Conservation (phyloP, 2,329 filamentous ascomycete genomes). For the Leptographium procerum region DNA sequence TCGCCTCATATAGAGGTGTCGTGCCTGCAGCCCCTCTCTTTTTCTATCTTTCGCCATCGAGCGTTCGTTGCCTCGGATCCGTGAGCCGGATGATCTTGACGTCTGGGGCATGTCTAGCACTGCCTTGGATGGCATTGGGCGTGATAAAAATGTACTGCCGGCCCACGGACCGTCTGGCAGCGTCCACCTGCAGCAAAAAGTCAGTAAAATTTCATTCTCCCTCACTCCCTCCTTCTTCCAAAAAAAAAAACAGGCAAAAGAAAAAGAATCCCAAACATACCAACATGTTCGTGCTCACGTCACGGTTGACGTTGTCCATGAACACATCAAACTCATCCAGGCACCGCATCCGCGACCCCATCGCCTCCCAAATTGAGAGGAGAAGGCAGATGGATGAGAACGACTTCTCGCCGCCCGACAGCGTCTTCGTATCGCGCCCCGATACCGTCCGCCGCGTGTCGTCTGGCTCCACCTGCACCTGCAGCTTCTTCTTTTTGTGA, state of each 20-base stretch:
- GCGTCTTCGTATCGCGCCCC: conserved; percentile 71
- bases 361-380: conserved; percentile 91
- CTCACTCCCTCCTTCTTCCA: no score
- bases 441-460: conserved; percentile 56
- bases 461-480: conserved; percentile 64
- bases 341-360: conserved; percentile 89
- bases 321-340: conserved; percentile 98
- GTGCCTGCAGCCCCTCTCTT: not conserved
- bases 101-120: conserved; percentile 49
- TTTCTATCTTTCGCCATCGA: conserved; percentile 16
- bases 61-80: conserved; percentile 45
- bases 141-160: conserved; percentile 95
- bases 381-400: conserved; percentile 94
- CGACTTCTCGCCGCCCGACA: conserved; percentile 94
- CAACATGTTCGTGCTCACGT: conserved; percentile 88
- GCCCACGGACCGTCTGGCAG: conserved; percentile 75
- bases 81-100: conserved; percentile 67
- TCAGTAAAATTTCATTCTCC: conserved; percentile 15
- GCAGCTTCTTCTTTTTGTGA: conserved; percentile 61
- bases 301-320: conserved; percentile 95
- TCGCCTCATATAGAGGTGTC: no score
- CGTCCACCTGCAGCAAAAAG: conserved; percentile 49
- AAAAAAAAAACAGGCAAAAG: no score
- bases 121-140: conserved; percentile 66
- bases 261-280: conserved; percentile 37